Base-by-base conservation (phyloP, 352 stramenopile species). In the Halophytophthora polymorphica region DNA sequence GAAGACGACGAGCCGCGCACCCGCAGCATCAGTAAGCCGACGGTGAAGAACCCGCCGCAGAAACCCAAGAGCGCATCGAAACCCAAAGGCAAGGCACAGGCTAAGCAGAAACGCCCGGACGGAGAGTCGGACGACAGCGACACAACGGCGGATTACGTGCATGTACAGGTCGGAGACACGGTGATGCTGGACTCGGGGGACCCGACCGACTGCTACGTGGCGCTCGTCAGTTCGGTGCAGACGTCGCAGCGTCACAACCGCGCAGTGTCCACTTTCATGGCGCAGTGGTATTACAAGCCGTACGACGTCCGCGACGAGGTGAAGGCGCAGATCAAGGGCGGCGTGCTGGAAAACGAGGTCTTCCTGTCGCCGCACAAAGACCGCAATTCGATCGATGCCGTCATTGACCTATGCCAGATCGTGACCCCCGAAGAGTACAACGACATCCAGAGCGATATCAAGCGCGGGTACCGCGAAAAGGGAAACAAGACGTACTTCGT, bases 281-380 rank as follows among this genome's bases (percentile, higher is more conserved):
- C 77, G 21, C 78, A 91, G 56, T 93, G 83, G 83, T 93, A 90
- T 45, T 93, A 91, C 58, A 90, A 90, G 48, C 76, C 78, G 0
- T 76, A 88, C 7, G 83, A 93, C 43, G 66, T 93, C 15, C 64
- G 66, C 5, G 57, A 83, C 0, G 72, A 90, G 38, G 79, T 89
- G 22, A 72, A 80, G n/a, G 61, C 55, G 3, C 66, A 64, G 39
- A 81, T 93, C 18, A 61, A 68, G 15, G 78, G 77, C 25, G 79
- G 77, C 6, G 67, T 88, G 19, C 46, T 88, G 19, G 58, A 82
- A 43, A 73, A 78, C 17, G 81, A 93, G 58, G 83, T 93, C 15
- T 93, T 93, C 56, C 38, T 90, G n/a, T 90, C 83, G 13, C 75
- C 77, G 7, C 80, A 93, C 56, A 90, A 89, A 47, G 83, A 93